Evolutionary conservation across 2,329 filamentous ascomycete genomes (phyloP).

Genomic region (Coniella lustricola): DNA sequence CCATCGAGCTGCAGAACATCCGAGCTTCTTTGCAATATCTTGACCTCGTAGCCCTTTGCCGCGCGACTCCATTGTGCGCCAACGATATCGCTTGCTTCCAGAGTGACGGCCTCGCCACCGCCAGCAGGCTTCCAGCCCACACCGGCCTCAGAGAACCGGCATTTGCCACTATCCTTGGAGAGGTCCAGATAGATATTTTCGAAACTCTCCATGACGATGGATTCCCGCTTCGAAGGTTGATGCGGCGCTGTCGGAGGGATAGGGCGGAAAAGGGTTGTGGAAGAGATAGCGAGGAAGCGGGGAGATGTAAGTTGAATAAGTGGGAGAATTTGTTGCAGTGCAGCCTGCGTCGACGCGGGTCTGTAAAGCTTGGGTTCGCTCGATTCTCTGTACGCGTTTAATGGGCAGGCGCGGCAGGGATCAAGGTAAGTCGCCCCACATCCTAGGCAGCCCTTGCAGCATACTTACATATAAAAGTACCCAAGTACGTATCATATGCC

Average conservation of each 20-base stretch:
- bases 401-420: slow-evolving; percentile 1
- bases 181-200: slow-evolving; percentile 96
- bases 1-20: slow-evolving; percentile 91
- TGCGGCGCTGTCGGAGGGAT: neutral
- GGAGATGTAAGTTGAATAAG: neutral
- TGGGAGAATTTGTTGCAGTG: slow-evolving; percentile 2
- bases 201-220: slow-evolving; percentile 63
- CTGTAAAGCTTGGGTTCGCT: neutral
- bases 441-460: neutral
- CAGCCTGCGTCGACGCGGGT: neutral
- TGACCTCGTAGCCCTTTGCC: slow-evolving; percentile 86
- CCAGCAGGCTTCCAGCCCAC: slow-evolving; percentile 89
- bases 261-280: neutral
- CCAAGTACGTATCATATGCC: too few relatives aligned
- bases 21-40: slow-evolving; percentile 77
- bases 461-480: neutral
- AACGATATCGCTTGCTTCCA: slow-evolving; percentile 78
- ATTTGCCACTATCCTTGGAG: slow-evolving; percentile 86
- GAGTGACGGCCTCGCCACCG: slow-evolving; percentile 86
- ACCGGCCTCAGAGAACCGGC: slow-evolving; percentile 88
- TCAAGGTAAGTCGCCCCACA: neutral
- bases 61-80: slow-evolving; percentile 93
- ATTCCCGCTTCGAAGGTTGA: neutral
- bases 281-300: neutral
- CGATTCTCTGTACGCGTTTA: neutral